phyloP scores from a whole-genome alignment of 352 stramenopile species.

The Elongisporangium prolatum region DNA sequence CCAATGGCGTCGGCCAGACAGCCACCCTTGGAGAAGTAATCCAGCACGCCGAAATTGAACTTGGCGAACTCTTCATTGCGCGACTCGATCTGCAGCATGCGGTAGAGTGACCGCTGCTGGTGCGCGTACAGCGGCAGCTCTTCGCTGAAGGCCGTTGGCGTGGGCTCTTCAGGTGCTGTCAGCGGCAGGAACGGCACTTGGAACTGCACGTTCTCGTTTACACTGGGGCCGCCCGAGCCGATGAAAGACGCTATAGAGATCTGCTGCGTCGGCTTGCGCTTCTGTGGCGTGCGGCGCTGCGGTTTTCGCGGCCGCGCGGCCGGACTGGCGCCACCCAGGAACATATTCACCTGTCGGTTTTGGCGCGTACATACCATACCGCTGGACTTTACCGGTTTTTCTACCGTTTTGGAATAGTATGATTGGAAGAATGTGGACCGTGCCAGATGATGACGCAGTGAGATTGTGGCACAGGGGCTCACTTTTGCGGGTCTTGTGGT shows the following conservation, averaged over 20 bases:
- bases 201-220: conserved; percentile 66
- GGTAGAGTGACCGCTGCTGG: conserved; percentile 78
- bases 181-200: conserved; percentile 84
- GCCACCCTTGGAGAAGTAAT: conserved; percentile 68
- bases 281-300: conserved; percentile 10
- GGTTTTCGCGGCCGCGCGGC: neutral
- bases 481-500: neutral
- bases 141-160: conserved; percentile 42
- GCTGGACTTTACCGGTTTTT: neutral
- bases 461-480: neutral
- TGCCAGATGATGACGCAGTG: neutral
- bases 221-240: conserved; percentile 15
- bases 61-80: conserved; percentile 51
- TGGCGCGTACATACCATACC: neutral
- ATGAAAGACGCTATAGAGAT: conserved; percentile 59
- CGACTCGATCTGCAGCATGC: conserved; percentile 80
- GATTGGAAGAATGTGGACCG: neutral
- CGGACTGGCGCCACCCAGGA: neutral
- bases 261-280: conserved; percentile 22
- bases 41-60: conserved; percentile 74
- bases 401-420: neutral
- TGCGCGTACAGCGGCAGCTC: conserved; percentile 66
- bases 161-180: conserved; percentile 54
- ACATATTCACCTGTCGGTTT: neutral
- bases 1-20: conserved; percentile 76